These are phyloP conservation scores for Elongisporangium senticosum DNA, from an alignment of 352 stramenopile species.

Conservation along the genomic window DNA sequence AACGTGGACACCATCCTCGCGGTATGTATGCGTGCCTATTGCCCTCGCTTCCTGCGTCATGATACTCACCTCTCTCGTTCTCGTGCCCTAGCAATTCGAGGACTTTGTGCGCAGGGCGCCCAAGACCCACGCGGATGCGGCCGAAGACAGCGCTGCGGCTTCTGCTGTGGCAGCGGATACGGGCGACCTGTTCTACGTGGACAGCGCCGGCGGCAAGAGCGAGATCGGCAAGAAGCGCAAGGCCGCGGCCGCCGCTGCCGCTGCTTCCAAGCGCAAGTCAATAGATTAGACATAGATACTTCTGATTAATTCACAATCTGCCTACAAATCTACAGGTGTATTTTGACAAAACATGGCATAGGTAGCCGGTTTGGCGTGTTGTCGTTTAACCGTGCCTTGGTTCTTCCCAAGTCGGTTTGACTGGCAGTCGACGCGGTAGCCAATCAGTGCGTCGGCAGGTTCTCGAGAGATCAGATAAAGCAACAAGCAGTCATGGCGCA, in stretches of 20 bases:
- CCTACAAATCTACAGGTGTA: too few relatives aligned
- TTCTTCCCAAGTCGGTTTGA: too few relatives aligned
- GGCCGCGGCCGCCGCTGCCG: conserved; percentile 8
- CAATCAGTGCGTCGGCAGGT: too few relatives aligned
- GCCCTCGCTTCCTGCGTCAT: conserved; percentile 6
- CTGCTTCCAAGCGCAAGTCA: not conserved
- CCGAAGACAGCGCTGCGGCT: conserved; percentile 3
- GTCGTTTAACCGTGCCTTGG: too few relatives aligned
- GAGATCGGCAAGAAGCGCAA: conserved; percentile 30
- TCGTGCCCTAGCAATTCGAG: conserved; percentile 31
- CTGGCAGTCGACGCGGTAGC: too few relatives aligned
- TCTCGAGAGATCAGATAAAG: too few relatives aligned
- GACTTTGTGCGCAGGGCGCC: conserved; percentile 26
- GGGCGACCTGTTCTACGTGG: conserved; percentile 47
- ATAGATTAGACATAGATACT: conserved; percentile 2
- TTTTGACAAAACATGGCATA: too few relatives aligned
- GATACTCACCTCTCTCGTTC: not conserved
- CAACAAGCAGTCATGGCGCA: conserved; percentile 51
- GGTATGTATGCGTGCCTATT: conserved; percentile 16
- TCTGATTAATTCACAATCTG: too few relatives aligned
- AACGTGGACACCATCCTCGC: conserved; percentile 36
- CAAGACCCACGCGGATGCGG: conserved; percentile 14
- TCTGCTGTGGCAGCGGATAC: conserved; percentile 1
- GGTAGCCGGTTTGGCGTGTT: too few relatives aligned
- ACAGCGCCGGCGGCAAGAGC: conserved; percentile 44